These are phyloP conservation scores for Graphium sp. DNA, from an alignment of 2,329 filamentous ascomycete genomes.

Conservation along the genomic window DNA sequence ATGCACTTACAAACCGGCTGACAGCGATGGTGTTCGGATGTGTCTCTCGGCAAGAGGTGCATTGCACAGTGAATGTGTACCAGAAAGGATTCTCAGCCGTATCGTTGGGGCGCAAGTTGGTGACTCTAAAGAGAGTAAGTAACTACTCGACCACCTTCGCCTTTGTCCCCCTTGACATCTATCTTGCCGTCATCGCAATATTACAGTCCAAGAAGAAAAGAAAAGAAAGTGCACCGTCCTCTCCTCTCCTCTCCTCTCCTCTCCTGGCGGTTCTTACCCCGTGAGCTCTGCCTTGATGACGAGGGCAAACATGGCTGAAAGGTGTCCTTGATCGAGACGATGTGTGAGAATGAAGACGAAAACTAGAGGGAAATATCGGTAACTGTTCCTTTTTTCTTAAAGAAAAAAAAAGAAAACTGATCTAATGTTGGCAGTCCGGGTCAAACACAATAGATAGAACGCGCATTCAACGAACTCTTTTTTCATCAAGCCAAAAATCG, in stretches of 20 bases:
- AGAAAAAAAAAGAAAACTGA: too few relatives aligned
- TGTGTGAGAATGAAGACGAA: too few relatives aligned
- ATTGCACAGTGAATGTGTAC: constrained; percentile 97
- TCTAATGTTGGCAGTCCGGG: too few relatives aligned
- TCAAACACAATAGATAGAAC: too few relatives aligned
- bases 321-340: too few relatives aligned
- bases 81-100: constrained; percentile 71
- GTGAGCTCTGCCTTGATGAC: constrained; percentile 50
- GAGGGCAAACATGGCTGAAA: constrained; percentile 58
- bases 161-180: too few relatives aligned
- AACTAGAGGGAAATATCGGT: too few relatives aligned
- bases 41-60: constrained; percentile 86
- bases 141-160: too few relatives aligned
- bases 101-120: constrained; percentile 73
- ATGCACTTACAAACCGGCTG: constrained; percentile 61
- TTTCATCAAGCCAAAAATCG: too few relatives aligned
- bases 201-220: background rate
- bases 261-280: constrained; percentile 32
- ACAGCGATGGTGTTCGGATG: constrained; percentile 78
- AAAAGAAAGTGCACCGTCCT: background rate
- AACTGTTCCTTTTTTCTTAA: too few relatives aligned
- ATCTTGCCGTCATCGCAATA: background rate
- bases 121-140: constrained; percentile 45
- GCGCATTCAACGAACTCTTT: too few relatives aligned
- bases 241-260: background rate